Evolutionary conservation across 176 grass and related monocot species (phyloP).

Genomic region (Phoenix dactylifera): DNA sequence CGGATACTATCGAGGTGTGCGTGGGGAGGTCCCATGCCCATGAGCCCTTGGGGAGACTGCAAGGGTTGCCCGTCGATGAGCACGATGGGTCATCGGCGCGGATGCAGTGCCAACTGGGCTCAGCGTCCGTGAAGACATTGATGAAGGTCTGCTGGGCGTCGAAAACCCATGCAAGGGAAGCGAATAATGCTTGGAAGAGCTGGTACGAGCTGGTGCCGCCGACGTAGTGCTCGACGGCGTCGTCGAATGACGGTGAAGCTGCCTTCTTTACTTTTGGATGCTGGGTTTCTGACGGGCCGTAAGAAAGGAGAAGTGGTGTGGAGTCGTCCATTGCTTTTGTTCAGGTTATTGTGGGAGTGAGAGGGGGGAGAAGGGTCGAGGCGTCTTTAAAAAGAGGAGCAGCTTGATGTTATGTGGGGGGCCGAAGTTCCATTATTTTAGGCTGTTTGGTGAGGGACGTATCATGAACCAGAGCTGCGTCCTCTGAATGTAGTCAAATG

Average conservation of each 20-base stretch:
- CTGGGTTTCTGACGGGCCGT: no score
- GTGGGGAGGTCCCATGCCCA: neutral
- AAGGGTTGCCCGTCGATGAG: neutral
- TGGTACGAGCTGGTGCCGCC: neutral
- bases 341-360: no score
- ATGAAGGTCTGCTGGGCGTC: neutral
- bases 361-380: no score
- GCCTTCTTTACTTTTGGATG: no score
- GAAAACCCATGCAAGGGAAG: neutral
- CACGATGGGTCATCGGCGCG: neutral
- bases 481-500: no score
- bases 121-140: neutral
- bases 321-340: no score
- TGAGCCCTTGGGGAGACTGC: neutral
- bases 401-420: no score
- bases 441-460: no score
- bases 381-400: no score
- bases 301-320: no score
- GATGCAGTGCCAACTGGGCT: neutral
- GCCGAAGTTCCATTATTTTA: no score
- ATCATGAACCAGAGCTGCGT: no score
- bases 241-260: neutral
- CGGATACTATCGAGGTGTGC: neutral
- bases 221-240: neutral
- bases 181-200: neutral